Evolutionary conservation across 495 filamentous ascomycete species (phyloP), one percentile per base, ranked within the genome.

Genomic region (Sporormia fimetaria): DNA sequence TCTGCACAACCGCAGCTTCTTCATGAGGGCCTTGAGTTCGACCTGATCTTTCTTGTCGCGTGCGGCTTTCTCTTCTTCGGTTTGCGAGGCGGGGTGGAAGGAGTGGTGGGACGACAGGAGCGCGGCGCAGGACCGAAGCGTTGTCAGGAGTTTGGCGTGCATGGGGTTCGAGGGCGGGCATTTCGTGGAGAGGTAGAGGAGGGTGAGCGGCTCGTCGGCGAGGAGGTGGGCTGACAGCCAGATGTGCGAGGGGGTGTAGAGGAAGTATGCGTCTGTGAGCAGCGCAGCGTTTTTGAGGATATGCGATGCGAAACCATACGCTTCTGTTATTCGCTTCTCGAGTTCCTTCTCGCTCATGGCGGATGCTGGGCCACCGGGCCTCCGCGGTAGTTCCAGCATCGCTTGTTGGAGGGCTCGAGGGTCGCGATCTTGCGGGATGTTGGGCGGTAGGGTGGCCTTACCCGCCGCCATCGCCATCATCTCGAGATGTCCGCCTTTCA

Each of bases 181-280:
- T 52, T 90, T 93, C 2, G 75, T 68, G 27, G 72, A 66, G 9
- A 96, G 70, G 55, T 92, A 81, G 47, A 79, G 78, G 48, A 74
- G 63, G 1, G 76, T 72, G 10, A 95, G 64, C 4, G 74, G 78
- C 25, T 67, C 64, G 55, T 98, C 90, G 0, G 76, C 81, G 38
- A 87, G 64, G 10, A 76, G 65, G 20, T 95, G 64, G 0, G 87
- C 76, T 0, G 84, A 76, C 14, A 94, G 68, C 78, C 84, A 87
- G 57, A 95, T 90, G 59, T 98, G 90, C 10, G 81, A 80, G 0
- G 90, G 92, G 2, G 92, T 93, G 63, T 83, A 96, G 54, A 94
- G 78, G 66, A 96, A 94, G 63, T 95, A 95, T 15, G 72, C 86
- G 55, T 98, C 90, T 18, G 88, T 88, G 49, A 94, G 71, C 28